Base-by-base conservation (phyloP, 2,329 filamentous ascomycete genomes). In the Sporothrix dimorphospora region DNA sequence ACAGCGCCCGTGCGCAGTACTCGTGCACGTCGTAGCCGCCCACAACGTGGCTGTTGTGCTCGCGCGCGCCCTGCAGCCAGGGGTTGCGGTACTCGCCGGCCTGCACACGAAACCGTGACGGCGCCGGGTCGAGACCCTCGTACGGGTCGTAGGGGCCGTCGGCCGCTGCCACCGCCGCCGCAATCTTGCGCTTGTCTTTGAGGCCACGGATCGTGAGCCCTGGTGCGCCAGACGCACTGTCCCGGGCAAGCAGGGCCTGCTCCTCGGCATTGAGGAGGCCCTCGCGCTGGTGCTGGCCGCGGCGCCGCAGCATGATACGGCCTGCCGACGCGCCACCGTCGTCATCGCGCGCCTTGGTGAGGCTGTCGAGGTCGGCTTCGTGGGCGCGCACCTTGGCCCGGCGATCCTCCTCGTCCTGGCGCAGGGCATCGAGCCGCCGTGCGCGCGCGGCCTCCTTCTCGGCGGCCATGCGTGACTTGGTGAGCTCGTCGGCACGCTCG, bases 111-210 rank as follows among this genome's bases (percentile, higher is more conserved):
- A 93, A 95, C 76, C 94, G 91, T 76, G 91, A 85, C 27, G 89
- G 88, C 30, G 85, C 85, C 69, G 94, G 87, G 63, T 87, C 82
- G 74, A 94, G 82, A 0, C 94, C 96, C 51, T 90, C 94, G 79
- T 96, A 97, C 0, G 95, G 92, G 82, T 98, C 94, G 82, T 97
- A 98, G 0, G 93, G 91, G 72, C 90, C 90, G 77, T 94, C 90
- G 6, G 88, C 88, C 47, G 88, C 87, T 1, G 75, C 76, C 30
- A 74, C 63, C 1, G 67, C 63, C 12, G 67, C 68, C 1, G 65
- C 75, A 21, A 49, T 51, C 76, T 81, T 85, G 76, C 80, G 81
- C 79, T 85, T 86, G 77, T 87, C 90, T 81, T 92, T 94, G 72
- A 98, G 86, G 1, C 95, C 95, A 76, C 93, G 92, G 81, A 98